Percentiles rank a stretch among this genome's conserved stretches.
These are phyloP conservation scores for Ustanciosporium gigantosporum DNA, from an alignment of 1,284 basidiomycete genomes.

Conservation along the genomic window DNA sequence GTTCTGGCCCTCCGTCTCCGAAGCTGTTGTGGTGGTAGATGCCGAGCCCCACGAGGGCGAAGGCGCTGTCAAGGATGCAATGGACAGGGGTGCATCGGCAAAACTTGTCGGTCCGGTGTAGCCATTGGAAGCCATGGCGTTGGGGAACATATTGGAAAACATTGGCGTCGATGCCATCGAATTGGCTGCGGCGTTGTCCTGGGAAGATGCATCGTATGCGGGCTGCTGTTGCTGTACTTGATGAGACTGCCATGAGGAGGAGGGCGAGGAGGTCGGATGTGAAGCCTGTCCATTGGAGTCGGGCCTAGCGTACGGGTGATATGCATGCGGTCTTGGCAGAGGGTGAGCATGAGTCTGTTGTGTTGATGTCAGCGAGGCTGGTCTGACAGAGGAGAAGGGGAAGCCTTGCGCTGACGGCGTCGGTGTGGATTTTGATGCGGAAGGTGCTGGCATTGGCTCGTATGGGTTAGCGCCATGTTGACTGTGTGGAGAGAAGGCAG, in stretches of 20 bases:
- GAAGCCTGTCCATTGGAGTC: not conserved
- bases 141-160: not conserved
- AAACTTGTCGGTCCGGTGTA: slow-evolving; percentile 1
- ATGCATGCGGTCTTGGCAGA: not conserved
- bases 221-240: no score
- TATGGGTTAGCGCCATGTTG: not conserved
- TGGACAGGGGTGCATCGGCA: slow-evolving; percentile 10
- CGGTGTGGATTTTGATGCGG: not conserved
- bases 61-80: slow-evolving; percentile 22
- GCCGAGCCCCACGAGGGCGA: slow-evolving; percentile 32
- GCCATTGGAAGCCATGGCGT: not conserved
- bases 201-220: no score
- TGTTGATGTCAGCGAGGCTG: not conserved
- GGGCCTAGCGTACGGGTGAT: not conserved
- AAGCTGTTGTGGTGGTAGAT: slow-evolving; percentile 22
- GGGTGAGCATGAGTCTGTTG: not conserved
- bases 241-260: not conserved
- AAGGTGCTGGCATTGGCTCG: not conserved
- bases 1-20: slow-evolving; percentile 23
- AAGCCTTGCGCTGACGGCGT: not conserved
- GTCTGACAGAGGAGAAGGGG: not conserved
- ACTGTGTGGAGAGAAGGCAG: not conserved
- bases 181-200: not conserved
- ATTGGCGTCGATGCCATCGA: not conserved
- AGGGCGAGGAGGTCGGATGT: not conserved